Conservation (phyloP, 257 asterid species). For the Echites panduratus region DNA sequence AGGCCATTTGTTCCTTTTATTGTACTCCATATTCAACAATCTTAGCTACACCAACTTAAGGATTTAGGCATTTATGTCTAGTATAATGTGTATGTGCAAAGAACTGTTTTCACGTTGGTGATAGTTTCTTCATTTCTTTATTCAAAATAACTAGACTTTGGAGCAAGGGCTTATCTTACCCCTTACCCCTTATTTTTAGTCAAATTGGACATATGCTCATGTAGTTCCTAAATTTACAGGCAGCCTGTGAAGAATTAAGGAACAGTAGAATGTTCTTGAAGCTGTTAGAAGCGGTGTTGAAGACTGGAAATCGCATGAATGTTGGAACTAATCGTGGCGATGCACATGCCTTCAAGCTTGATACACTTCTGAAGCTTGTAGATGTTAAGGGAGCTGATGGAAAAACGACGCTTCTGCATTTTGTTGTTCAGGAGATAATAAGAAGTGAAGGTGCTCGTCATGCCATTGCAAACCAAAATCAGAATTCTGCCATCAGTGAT, state of each 20-base stretch:
- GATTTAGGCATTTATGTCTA: background rate
- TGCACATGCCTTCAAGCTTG: constrained; percentile 96
- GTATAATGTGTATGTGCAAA: background rate
- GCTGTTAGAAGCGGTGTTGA: constrained; percentile 93
- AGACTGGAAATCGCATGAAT: constrained; percentile 94
- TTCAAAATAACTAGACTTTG: background rate
- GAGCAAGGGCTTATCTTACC: background rate
- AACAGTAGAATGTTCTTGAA: constrained; percentile 82
- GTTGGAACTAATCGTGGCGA: constrained; percentile 96
- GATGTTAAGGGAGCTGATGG: constrained; percentile 97
- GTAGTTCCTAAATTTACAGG: constrained; percentile 37
- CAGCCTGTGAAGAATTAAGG: constrained; percentile 89
- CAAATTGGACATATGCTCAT: background rate
- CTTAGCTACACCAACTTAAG: background rate
- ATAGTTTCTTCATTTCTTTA: background rate
- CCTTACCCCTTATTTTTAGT: background rate
- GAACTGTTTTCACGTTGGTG: background rate
- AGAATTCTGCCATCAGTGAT: constrained; percentile 32
- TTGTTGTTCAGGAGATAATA: constrained; percentile 87
- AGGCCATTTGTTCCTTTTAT: background rate
- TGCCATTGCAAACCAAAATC: constrained; percentile 34
- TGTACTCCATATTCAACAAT: background rate
- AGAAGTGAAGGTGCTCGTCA: constrained; percentile 80
- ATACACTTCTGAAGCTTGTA: constrained; percentile 87
- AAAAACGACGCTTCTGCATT: constrained; percentile 88